A percentile compares a stretch with the other conserved stretches of the same genome.
These are phyloP conservation scores for Globisporangium orthogonon DNA, from an alignment of 352 stramenopile species.

Conservation along the genomic window DNA sequence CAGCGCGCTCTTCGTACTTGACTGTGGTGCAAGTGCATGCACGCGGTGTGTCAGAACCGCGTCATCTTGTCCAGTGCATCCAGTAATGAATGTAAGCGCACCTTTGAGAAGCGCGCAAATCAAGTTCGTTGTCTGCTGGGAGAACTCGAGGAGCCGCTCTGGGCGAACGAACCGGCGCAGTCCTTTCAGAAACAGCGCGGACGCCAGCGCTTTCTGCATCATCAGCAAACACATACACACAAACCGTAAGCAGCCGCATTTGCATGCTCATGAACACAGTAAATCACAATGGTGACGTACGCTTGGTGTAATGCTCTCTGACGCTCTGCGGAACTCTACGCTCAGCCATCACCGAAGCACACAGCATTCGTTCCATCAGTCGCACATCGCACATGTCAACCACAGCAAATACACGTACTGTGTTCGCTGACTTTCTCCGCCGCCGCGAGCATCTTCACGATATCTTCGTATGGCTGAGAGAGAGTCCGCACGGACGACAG, in stretches of 20 bases:
- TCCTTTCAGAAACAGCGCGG: conserved; percentile 31
- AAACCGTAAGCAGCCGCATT: background rate
- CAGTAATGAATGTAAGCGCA: conserved; percentile 5
- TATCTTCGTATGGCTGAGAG: conserved; percentile 50
- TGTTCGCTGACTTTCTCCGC: conserved; percentile 31
- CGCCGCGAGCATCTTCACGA: conserved; percentile 48
- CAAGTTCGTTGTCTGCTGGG: conserved; percentile 22
- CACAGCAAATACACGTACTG: conserved; percentile 2
- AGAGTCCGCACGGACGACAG: conserved; percentile 63
- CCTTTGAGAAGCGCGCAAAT: conserved; percentile 31
- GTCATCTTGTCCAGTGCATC: background rate
- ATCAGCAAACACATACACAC: background rate
- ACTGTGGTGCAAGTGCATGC: conserved; percentile 12
- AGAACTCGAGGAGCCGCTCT: conserved; percentile 18
- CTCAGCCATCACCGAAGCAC: background rate
- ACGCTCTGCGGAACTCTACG: conserved; percentile 5
- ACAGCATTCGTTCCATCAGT: background rate
- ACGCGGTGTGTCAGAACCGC: background rate
- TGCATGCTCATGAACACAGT: background rate
- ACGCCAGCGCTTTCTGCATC: conserved; percentile 38
- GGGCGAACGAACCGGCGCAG: conserved; percentile 23
- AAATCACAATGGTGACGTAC: background rate
- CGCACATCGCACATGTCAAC: background rate
- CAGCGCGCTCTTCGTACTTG: conserved; percentile 18
- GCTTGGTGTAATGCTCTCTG: background rate